Conservation (phyloP, 257 asterid species). For the Petunia axillaris region DNA sequence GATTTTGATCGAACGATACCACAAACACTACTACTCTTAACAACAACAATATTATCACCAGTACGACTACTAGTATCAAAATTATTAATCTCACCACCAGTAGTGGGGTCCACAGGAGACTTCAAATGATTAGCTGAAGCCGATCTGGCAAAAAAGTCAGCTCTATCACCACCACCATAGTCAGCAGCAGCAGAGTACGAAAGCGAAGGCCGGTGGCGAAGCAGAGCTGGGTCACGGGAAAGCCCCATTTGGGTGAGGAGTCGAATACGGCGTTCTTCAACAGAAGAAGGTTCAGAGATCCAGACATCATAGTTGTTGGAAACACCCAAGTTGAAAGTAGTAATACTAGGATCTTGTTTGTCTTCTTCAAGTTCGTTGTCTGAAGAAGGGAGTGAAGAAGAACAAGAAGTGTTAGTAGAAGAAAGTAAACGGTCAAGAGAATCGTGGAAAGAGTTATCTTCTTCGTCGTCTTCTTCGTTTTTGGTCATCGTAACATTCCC, state of each 20-base stretch:
- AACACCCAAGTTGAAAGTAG: constrained; percentile 31
- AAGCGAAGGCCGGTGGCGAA: constrained; percentile 59
- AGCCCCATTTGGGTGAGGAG: constrained; percentile 86
- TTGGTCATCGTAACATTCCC: constrained; percentile 61
- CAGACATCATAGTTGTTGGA: constrained; percentile 76
- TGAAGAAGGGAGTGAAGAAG: constrained; percentile 17
- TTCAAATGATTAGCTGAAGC: constrained; percentile 41
- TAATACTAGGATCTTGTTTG: constrained; percentile 13
- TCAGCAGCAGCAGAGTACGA: constrained; percentile 37
- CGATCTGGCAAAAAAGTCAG: constrained; percentile 23
- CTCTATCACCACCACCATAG: neutral
- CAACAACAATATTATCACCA: neutral
- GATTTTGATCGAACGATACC: constrained; percentile 42
- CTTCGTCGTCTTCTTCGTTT: constrained; percentile 34
- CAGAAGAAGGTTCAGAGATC: constrained; percentile 87
- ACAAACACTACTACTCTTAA: constrained; percentile 35
- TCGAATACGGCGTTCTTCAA: constrained; percentile 81
- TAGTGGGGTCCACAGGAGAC: constrained; percentile 21
- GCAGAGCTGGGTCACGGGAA: constrained; percentile 69
- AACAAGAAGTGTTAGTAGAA: constrained; percentile 32
- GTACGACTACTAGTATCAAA: constrained; percentile 21
- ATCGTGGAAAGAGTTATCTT: constrained; percentile 24
- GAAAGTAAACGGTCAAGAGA: constrained; percentile 32
- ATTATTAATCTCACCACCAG: constrained; percentile 26
- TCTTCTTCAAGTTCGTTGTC: constrained; percentile 27